Evolutionary conservation across 768 basidiomycete species (phyloP).

Genomic region (Tricholoma flavovirens): DNA sequence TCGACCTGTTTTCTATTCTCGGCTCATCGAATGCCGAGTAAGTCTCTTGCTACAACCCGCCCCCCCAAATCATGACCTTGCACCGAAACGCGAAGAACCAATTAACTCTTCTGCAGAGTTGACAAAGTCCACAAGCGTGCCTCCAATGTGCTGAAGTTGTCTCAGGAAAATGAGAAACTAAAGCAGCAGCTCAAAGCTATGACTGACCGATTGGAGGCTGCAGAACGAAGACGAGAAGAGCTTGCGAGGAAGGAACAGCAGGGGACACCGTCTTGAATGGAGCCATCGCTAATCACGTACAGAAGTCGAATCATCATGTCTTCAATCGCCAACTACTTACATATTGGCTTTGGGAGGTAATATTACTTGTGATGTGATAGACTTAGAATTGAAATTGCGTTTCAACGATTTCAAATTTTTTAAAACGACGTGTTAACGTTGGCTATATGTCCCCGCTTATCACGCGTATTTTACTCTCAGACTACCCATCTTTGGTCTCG

Average conservation of each 20-base stretch:
- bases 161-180: constrained; percentile 75
- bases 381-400: neutral
- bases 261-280: neutral
- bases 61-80: constrained; percentile 3
- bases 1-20: constrained; percentile 42
- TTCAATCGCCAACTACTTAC: no score
- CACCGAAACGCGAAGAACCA: constrained; percentile 14
- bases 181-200: constrained; percentile 71
- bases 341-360: no score
- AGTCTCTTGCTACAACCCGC: constrained; percentile 28
- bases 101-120: constrained; percentile 26
- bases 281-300: neutral
- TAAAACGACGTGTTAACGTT: no score
- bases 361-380: neutral
- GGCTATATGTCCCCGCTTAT: no score
- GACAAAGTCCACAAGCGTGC: constrained; percentile 63
- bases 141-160: constrained; percentile 70
- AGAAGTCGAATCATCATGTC: neutral
- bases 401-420: no score
- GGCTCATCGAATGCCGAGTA: constrained; percentile 38
- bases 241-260: constrained; percentile 29
- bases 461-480: no score
- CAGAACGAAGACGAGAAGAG: constrained; percentile 56
- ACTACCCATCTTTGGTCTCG: constrained; percentile 3
- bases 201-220: constrained; percentile 68